Evolutionary conservation across 2,329 filamentous ascomycete species (phyloP).

Genomic region (Fusarium sp.): DNA sequence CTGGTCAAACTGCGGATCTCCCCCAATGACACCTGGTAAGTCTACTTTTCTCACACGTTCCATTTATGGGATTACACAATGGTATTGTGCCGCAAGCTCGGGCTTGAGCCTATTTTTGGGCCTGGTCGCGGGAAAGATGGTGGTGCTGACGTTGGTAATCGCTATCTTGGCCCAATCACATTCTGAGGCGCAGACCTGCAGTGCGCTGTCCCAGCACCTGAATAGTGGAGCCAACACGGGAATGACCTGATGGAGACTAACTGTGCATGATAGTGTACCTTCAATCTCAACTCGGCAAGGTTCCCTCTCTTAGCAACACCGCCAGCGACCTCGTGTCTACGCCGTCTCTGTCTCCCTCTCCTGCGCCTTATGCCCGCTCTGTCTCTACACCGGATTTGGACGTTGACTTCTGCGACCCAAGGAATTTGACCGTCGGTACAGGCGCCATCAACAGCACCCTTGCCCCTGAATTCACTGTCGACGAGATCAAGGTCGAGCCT

Average conservation of each 20-base stretch:
- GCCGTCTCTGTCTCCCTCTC: constrained; percentile 88
- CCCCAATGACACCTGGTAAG: constrained; percentile 92
- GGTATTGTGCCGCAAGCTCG: constrained; percentile 24
- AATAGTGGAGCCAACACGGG: constrained; percentile 44
- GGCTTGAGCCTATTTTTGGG: constrained; percentile 42
- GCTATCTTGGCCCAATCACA: constrained; percentile 29
- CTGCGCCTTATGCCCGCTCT: constrained; percentile 80
- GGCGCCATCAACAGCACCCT: constrained; percentile 63
- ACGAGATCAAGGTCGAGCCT: constrained; percentile 68
- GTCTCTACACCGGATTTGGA: constrained; percentile 74
- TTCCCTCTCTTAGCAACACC: constrained; percentile 72
- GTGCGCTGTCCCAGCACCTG: constrained; percentile 37
- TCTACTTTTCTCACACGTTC: constrained; percentile 43
- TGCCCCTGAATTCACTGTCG: constrained; percentile 74
- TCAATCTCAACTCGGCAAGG: constrained; percentile 59
- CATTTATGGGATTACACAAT: constrained; percentile 20
- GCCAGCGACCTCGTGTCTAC: constrained; percentile 79
- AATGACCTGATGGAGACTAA: constrained; percentile 51
- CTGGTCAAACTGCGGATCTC: constrained; percentile 82
- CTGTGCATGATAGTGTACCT: constrained; percentile 61
- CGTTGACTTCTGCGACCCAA: constrained; percentile 90
- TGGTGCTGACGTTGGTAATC: constrained; percentile 37
- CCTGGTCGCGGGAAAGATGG: constrained; percentile 20
- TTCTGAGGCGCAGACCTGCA: constrained; percentile 34
- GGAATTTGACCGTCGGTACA: constrained; percentile 82